Percentiles rank a stretch among this genome's conserved stretches.
These are phyloP conservation scores for Pseudoturritis turrita DNA, from an alignment of 345 rosid genomes.

Conservation along the genomic window DNA sequence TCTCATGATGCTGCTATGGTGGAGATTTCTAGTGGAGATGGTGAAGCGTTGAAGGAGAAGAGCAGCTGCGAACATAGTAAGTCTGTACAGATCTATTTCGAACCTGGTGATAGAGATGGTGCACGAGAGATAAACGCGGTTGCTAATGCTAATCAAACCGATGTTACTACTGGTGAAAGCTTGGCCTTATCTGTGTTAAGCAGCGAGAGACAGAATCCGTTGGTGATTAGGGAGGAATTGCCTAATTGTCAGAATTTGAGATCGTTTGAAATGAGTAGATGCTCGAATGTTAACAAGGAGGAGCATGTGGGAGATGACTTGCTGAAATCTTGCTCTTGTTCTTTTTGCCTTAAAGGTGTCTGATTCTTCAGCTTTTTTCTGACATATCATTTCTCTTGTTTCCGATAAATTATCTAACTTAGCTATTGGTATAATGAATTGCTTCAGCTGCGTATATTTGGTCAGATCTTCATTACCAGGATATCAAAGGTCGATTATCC, in stretches of 20 bases:
- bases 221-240: slow-evolving; percentile 32
- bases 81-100: slow-evolving; percentile 37
- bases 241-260: slow-evolving; percentile 36
- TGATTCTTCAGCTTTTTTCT: neutral
- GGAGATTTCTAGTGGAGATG: slow-evolving; percentile 25
- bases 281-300: slow-evolving; percentile 38
- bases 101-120: slow-evolving; percentile 27
- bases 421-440: slow-evolving; percentile 3
- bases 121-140: slow-evolving; percentile 22
- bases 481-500: slow-evolving; percentile 67
- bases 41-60: slow-evolving; percentile 30
- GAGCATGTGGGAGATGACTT: slow-evolving; percentile 38
- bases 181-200: slow-evolving; percentile 14
- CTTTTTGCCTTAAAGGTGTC: slow-evolving; percentile 81
- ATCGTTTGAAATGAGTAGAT: slow-evolving; percentile 51
- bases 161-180: slow-evolving; percentile 1
- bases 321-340: slow-evolving; percentile 68
- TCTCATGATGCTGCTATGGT: slow-evolving; percentile 24
- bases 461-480: slow-evolving; percentile 94
- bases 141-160: slow-evolving; percentile 7
- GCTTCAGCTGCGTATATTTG: slow-evolving; percentile 82
- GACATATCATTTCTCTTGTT: neutral
- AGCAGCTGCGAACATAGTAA: too few relatives aligned
- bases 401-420: neutral
- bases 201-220: slow-evolving; percentile 33